Evolutionary conservation across 805 yeast species (phyloP), one percentile per base, ranked within the genome.

Genomic region (Candida hungchunana): DNA sequence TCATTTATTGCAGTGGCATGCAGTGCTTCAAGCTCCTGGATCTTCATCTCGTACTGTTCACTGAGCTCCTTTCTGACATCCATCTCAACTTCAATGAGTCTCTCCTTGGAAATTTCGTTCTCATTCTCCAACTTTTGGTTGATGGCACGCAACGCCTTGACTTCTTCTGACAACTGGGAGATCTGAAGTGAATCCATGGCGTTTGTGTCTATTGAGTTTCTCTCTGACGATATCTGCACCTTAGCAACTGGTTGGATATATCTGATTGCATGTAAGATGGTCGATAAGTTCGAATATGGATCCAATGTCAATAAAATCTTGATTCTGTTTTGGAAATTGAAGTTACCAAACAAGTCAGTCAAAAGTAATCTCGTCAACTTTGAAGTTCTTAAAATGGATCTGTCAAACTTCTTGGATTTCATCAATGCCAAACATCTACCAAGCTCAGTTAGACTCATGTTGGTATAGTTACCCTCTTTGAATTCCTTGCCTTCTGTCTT

Each of bases 311-410:
- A 40, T 11, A 54, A 27, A 4, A 54, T 44, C 29, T 48, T 54
- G 28, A 54, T 41, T 18, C 46, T 46, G 19, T 47, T 52, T 24
- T 43, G 46, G 23, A 23, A 15, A 20, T 29, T 47, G 19, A 44
- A 29, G 23, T 47, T 43, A 1, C 50, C 48, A 32, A 44, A 50
- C 13, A 54, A 63, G 47, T 73, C 77, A 25, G 71, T 60, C 29
- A 75, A 59, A 3, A 75, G 55, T 24, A 75, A 44, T 44, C 75
- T 66, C 4, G 76, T 69, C 13, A 75, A 56, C 44, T 69, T 73
- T 20, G 70, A 67, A 8, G 70, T 66, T 48, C 77, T 60, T 42
- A 73, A 47, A n/a, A 62, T 51, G 6, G 75, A 60, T 44, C 60
- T 61, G 43, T 67, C 63, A 42, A 61, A 57, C 38, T 53, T 62